Percentiles rank a stretch among this genome's conserved stretches.
Evolutionary conservation across 257 asterid genomes (phyloP).

Genomic region (Solanum paucissectum): DNA sequence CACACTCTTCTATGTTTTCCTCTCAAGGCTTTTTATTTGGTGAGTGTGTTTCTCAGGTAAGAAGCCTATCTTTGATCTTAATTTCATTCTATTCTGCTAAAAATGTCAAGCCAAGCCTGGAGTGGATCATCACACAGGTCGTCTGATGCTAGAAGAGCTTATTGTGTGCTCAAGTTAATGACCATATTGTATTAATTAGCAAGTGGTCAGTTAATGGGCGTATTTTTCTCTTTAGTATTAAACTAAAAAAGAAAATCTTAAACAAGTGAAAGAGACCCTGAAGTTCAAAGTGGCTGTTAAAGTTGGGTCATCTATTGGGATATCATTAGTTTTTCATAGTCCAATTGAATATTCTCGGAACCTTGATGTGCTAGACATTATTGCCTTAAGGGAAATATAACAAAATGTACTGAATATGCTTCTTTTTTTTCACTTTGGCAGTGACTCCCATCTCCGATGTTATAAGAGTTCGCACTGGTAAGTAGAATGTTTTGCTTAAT

Average conservation of each 20-base stretch:
- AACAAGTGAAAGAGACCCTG: background rate
- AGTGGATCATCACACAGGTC: background rate
- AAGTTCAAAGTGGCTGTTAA: background rate
- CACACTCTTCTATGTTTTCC: background rate
- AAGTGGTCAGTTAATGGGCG: no score
- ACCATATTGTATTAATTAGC: no score
- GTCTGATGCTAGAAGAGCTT: background rate
- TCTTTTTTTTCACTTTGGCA: constrained; percentile 29
- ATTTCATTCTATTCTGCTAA: background rate
- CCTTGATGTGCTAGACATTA: background rate
- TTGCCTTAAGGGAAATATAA: background rate
- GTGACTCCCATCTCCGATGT: constrained; percentile 81
- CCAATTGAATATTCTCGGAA: background rate
- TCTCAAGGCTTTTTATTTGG: background rate
- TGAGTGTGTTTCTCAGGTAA: background rate
- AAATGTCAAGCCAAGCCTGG: background rate
- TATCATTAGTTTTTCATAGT: background rate
- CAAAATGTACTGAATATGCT: background rate
- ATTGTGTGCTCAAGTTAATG: no score
- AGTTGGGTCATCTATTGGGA: background rate
- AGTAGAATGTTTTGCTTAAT: background rate
- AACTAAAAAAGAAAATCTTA: background rate
- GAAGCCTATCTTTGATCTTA: background rate
- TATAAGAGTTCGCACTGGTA: constrained; percentile 91
- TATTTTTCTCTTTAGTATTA: no score